Evolutionary conservation across 805 yeast species (phyloP).

Genomic region (Lipomyces sp.): DNA sequence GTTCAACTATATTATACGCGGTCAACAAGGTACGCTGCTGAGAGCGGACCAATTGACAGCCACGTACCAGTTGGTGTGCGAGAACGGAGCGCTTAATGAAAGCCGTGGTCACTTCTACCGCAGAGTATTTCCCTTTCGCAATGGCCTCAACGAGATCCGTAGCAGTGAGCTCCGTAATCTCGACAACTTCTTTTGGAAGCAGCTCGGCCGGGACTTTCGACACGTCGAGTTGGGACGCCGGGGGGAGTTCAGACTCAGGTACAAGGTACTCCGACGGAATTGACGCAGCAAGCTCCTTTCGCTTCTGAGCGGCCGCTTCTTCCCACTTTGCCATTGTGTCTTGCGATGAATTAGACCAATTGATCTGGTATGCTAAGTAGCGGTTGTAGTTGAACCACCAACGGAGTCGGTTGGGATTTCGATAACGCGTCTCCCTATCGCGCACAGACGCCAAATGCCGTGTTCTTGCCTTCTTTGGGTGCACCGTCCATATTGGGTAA

Average conservation of each 20-base stretch:
- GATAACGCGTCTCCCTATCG: too few species aligned
- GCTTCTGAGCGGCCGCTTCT: constrained; percentile 26
- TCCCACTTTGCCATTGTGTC: constrained; percentile 14
- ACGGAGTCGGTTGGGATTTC: too few species aligned
- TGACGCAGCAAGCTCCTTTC: constrained; percentile 25
- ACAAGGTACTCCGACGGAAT: constrained; percentile 29
- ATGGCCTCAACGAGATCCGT: constrained; percentile 28
- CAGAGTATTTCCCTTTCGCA: constrained; percentile 39
- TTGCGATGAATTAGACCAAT: too few species aligned
- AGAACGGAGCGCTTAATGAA: constrained; percentile 57
- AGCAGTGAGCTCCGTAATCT: constrained; percentile 32
- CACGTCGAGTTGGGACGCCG: constrained; percentile 27
- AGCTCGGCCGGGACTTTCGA: constrained; percentile 27
- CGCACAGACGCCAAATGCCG: too few species aligned
- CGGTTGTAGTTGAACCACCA: too few species aligned
- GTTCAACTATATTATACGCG: constrained; percentile 31
- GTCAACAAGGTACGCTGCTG: not conserved
- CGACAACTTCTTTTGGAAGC: constrained; percentile 29
- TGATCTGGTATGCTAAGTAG: too few species aligned
- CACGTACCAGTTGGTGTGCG: constrained; percentile 53
- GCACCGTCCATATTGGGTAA: too few species aligned
- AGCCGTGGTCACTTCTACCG: constrained; percentile 51
- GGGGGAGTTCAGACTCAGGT: constrained; percentile 31
- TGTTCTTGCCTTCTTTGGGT: too few species aligned
- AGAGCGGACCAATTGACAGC: constrained; percentile 25